Percentiles rank a stretch among this genome's conserved stretches.
phyloP scores from a whole-genome alignment of 2,329 filamentous ascomycete genomes.

The Rhynchosporium agropyri region DNA sequence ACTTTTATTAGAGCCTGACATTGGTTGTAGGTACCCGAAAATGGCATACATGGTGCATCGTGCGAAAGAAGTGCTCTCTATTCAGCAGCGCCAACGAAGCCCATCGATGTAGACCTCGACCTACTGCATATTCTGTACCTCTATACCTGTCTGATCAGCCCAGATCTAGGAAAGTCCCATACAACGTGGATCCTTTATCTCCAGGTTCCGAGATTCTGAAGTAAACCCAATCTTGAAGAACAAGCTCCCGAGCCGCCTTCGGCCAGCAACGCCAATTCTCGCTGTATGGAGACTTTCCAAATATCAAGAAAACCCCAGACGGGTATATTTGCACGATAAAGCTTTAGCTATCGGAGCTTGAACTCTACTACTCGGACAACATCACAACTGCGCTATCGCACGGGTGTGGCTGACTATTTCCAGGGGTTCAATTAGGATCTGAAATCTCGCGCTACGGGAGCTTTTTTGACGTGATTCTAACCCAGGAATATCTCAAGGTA shows the following conservation, averaged over 20 bases:
- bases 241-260: constrained; percentile 3
- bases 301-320: neutral
- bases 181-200: neutral
- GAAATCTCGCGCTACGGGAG: constrained; percentile 15
- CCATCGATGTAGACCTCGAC: constrained; percentile 5
- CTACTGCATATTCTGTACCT: constrained; percentile 12
- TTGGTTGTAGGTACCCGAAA: neutral
- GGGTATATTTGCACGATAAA: constrained; percentile 8
- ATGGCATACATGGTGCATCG: constrained; percentile 2
- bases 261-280: constrained; percentile 1
- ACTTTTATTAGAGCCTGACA: neutral
- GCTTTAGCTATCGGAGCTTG: constrained; percentile 11
- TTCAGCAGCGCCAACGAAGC: constrained; percentile 12
- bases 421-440: constrained; percentile 14
- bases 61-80: neutral
- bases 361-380: constrained; percentile 6
- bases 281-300: constrained; percentile 12
- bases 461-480: constrained; percentile 19
- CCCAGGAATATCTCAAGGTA: constrained; percentile 4
- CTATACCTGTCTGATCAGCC: neutral
- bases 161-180: neutral
- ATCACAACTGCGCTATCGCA: neutral
- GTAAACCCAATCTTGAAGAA: neutral
- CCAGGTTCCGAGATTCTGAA: constrained; percentile 3
- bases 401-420: constrained; percentile 10